Evolutionary conservation across 75 land plant genomes (phyloP).

Genomic region (Azolla pinnata): DNA sequence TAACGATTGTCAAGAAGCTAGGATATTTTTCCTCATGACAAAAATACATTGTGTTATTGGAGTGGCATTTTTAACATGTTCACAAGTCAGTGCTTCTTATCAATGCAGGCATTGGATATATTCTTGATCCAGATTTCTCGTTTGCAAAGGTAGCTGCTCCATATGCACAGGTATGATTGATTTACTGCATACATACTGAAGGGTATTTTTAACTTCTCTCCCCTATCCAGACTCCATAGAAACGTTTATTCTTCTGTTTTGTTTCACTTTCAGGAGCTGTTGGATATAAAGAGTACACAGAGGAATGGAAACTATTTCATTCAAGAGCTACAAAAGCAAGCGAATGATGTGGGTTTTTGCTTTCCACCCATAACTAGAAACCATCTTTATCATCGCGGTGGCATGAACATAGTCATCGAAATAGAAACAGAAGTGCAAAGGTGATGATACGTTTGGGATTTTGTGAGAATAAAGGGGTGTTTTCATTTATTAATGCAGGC

Average conservation of each 20-base stretch:
- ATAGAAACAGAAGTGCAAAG: too few species aligned
- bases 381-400: too few species aligned
- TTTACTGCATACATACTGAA: too few species aligned
- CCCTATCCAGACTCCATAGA: too few species aligned
- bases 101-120: conserved; percentile 64
- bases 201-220: too few species aligned
- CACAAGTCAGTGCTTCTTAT: conserved; percentile 3
- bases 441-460: neutral
- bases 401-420: too few species aligned
- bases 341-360: conserved; percentile 29
- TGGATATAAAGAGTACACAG: conserved; percentile 38
- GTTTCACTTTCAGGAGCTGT: conserved; percentile 14
- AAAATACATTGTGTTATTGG: too few species aligned
- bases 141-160: conserved; percentile 95
- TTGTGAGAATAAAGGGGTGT: neutral
- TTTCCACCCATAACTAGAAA: too few species aligned
- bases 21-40: too few species aligned
- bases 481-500: conserved; percentile 40
- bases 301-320: conserved; percentile 38
- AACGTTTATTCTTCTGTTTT: too few species aligned
- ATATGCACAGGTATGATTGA: conserved; percentile 85
- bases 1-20: too few species aligned
- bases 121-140: conserved; percentile 78
- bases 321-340: conserved; percentile 58
- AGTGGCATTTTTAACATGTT: too few species aligned